These are phyloP conservation scores for Lathyrus sativus DNA, from an alignment of 306 rosid genomes.

Conservation along the genomic window DNA sequence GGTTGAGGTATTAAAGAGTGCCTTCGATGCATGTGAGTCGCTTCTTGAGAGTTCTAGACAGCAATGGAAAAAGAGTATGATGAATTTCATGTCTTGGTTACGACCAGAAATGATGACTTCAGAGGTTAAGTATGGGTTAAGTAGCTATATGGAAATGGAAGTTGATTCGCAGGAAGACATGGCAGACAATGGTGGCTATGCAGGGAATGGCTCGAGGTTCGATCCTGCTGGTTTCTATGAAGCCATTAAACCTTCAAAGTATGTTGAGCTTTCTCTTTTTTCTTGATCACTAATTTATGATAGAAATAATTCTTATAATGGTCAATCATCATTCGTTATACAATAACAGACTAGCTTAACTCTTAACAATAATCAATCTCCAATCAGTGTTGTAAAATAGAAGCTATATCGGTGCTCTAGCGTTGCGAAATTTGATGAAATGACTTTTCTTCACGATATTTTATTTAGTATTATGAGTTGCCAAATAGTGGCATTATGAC, in stretches of 20 bases:
- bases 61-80: conserved; percentile 87
- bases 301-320: conserved; percentile 10
- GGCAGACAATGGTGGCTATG: conserved; percentile 40
- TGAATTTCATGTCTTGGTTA: conserved; percentile 84
- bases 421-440: neutral
- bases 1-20: conserved; percentile 68
- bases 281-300: conserved; percentile 25
- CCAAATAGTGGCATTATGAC: neutral
- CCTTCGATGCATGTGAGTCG: conserved; percentile 77
- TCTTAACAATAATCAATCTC: conserved; percentile 15
- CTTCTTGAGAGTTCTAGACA: conserved; percentile 73
- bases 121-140: conserved; percentile 66
- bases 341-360: conserved; percentile 8
- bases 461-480: neutral
- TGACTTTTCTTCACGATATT: neutral
- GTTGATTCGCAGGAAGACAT: conserved; percentile 46
- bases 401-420: neutral
- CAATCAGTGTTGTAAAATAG: neutral
- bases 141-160: conserved; percentile 53
- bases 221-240: conserved; percentile 83
- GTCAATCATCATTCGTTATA: conserved; percentile 4
- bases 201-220: conserved; percentile 51
- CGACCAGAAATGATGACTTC: conserved; percentile 83
- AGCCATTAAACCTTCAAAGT: conserved; percentile 94
- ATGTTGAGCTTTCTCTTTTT: conserved; percentile 47